phyloP scores from a whole-genome alignment of 2,329 filamentous ascomycete genomes.

The Neurospora sp. region DNA sequence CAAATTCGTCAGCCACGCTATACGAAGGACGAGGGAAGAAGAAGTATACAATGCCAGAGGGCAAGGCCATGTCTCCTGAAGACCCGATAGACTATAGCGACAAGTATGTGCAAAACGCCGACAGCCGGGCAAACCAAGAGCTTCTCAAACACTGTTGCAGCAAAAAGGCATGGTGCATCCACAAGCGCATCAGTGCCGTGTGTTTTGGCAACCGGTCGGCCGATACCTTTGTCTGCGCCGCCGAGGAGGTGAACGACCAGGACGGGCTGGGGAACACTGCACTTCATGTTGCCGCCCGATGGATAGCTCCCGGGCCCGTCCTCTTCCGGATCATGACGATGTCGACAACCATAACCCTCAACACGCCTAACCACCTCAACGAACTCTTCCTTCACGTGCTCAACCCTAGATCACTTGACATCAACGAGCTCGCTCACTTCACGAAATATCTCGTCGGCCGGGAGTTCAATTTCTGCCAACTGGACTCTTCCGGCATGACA shows the following conservation, averaged over 20 bases:
- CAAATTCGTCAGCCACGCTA: not conserved
- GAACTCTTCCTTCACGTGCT: not conserved
- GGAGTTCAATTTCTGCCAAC: slow-evolving; percentile 3
- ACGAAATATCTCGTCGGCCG: slow-evolving; percentile 1
- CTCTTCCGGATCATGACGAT: slow-evolving; percentile 4
- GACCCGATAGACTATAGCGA: not conserved
- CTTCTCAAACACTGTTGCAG: slow-evolving; percentile 8
- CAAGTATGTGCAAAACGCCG: not conserved
- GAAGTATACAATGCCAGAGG: not conserved
- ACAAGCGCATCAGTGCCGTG: slow-evolving; percentile 8
- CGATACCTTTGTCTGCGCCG: slow-evolving; percentile 5
- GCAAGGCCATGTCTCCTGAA: not conserved
- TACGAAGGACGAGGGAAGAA: not conserved
- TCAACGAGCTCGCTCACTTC: slow-evolving; percentile 1
- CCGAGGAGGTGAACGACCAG: slow-evolving; percentile 4
- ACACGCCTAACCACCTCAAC: slow-evolving; percentile 1
- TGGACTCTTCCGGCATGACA: not conserved
- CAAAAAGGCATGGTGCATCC: slow-evolving; percentile 7
- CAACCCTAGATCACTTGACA: not conserved
- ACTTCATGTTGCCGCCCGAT: slow-evolving; percentile 8
- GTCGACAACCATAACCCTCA: not conserved
- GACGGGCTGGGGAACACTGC: slow-evolving; percentile 9
- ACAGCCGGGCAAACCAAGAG: slow-evolving; percentile 9
- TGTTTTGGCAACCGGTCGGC: slow-evolving; percentile 5
- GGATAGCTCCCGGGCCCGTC: slow-evolving; percentile 5